These are phyloP conservation scores for Dicorynia guianensis DNA, from an alignment of 306 rosid species.

Conservation along the genomic window DNA sequence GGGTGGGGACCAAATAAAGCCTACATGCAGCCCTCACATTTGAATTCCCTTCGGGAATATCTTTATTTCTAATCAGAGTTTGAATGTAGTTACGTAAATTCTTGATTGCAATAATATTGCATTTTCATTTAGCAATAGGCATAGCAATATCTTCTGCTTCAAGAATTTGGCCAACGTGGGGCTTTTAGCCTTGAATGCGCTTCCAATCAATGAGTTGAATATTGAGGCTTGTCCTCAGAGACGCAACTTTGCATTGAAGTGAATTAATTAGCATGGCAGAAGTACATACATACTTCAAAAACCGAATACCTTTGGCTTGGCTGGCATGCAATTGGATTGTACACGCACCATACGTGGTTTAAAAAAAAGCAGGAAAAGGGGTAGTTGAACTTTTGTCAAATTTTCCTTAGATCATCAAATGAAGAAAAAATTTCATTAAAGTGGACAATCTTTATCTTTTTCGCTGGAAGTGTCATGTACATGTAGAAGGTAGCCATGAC, in stretches of 20 bases:
- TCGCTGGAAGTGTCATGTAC: background rate
- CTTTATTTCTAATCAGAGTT: too few species aligned
- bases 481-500: too few species aligned
- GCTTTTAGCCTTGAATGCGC: background rate
- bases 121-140: background rate
- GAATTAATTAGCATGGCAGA: background rate
- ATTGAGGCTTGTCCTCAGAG: background rate
- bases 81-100: background rate
- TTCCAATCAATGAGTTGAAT: background rate
- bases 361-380: too few species aligned
- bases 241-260: conserved; percentile 1
- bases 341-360: too few species aligned
- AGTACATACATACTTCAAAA: too few species aligned
- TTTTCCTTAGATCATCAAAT: too few species aligned
- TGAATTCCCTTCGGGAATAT: too few species aligned
- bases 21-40: background rate
- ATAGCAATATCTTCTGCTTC: background rate
- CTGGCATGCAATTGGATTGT: background rate
- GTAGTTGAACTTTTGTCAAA: too few species aligned
- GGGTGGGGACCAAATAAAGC: background rate
- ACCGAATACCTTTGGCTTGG: too few species aligned
- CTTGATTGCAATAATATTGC: conserved; percentile 3
- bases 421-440: too few species aligned
- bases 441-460: background rate
- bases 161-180: background rate